Percentiles rank a stretch among this genome's conserved stretches.
Evolutionary conservation across 495 filamentous ascomycete genomes (phyloP).

Genomic region (Gamarada debralockiae): DNA sequence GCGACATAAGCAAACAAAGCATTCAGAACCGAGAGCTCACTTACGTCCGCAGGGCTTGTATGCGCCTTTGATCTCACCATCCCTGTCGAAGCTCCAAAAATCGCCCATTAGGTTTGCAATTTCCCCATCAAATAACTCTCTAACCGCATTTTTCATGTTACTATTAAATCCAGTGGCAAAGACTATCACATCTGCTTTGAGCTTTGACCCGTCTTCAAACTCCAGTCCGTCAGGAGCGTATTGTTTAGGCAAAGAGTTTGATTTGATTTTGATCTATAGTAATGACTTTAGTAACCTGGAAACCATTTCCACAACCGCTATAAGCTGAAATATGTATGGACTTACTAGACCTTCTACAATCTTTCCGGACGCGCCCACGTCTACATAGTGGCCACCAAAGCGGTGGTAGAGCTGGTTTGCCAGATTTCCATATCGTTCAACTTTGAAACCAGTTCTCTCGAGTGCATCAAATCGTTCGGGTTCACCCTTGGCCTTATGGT

Average conservation of each 20-base stretch:
- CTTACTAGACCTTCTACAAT: conserved; percentile 7
- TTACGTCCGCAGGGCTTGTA: not conserved
- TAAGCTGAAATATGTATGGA: too few relatives aligned
- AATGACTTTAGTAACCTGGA: not conserved
- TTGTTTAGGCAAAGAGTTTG: not conserved
- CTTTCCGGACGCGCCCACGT: conserved; percentile 10
- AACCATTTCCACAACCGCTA: not conserved
- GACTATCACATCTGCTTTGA: conserved; percentile 14
- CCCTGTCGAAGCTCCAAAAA: not conserved
- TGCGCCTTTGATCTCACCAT: not conserved
- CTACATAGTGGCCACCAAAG: conserved; percentile 13
- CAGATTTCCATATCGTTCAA: conserved; percentile 7
- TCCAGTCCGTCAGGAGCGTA: not conserved
- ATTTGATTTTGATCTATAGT: conserved; percentile 16
- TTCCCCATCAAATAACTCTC: not conserved
- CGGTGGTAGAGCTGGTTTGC: not conserved
- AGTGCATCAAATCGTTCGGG: conserved; percentile 21
- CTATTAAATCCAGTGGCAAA: conserved; percentile 15
- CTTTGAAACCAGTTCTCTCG: conserved; percentile 9
- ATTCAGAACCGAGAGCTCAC: not conserved
- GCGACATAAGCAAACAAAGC: not conserved
- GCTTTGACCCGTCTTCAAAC: conserved; percentile 5
- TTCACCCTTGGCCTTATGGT: conserved; percentile 9
- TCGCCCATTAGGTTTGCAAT: not conserved
- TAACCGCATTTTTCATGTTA: not conserved